A percentile compares a stretch with the other conserved stretches of the same genome.
These are phyloP conservation scores for Sextonia rubra DNA, from an alignment of 164 flowering plant species.

Conservation along the genomic window DNA sequence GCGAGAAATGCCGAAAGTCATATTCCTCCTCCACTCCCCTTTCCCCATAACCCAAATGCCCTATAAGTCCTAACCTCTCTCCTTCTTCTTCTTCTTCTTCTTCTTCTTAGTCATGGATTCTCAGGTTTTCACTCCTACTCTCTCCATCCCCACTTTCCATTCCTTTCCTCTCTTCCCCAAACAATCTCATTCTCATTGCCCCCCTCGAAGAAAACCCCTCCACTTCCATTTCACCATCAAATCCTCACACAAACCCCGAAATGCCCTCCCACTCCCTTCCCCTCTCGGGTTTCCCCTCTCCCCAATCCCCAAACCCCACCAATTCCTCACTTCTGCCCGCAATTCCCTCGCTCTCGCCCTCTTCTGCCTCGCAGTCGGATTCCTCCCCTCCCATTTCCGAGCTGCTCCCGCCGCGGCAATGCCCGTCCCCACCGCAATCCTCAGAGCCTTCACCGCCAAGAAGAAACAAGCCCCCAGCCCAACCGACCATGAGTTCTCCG, in stretches of 20 bases:
- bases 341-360: constrained; percentile 35
- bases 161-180: not conserved
- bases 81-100: not conserved
- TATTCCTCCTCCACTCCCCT: too few species aligned
- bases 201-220: not conserved
- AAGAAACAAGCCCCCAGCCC: constrained; percentile 9
- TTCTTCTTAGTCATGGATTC: not conserved
- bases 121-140: not conserved
- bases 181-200: not conserved
- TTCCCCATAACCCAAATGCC: not conserved
- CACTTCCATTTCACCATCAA: constrained; percentile 9
- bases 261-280: constrained; percentile 7
- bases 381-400: constrained; percentile 32
- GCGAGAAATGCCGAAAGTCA: too few species aligned
- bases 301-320: not conserved
- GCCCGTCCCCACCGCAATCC: constrained; percentile 6
- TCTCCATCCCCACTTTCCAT: constrained; percentile 6
- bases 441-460: constrained; percentile 15
- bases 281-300: not conserved
- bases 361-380: constrained; percentile 45
- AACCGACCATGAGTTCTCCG: constrained; percentile 49
- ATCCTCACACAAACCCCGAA: constrained; percentile 1
- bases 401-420: constrained; percentile 43
- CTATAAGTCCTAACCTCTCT: not conserved
- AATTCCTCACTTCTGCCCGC: constrained; percentile 14